Base-by-base conservation (phyloP, 768 basidiomycete species). In the Russula olivacea region DNA sequence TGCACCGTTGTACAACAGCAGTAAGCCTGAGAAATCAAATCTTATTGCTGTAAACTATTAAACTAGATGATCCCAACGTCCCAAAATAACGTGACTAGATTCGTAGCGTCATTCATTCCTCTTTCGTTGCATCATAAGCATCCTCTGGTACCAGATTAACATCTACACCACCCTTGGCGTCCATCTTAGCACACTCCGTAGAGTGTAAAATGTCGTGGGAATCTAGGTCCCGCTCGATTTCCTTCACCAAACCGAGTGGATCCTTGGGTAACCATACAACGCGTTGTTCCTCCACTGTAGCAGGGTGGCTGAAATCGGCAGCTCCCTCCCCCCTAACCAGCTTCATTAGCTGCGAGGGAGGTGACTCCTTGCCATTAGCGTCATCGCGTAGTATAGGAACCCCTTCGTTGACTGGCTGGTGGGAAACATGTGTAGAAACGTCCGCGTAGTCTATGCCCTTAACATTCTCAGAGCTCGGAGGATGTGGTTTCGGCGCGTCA, bases 181-280 rank as follows among this genome's bases (percentile, higher is more conserved):
- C 74, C 81, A 91, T 85, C 61, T 68, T 70, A 34, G 88, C 87
- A 55, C 80, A 78, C 61, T 74, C 71, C 40, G 72, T 72, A 28
- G 71, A 81, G 23, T 78, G 82, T 63, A 76, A 70, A 32, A 92
- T 80, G 2, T 83, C 86, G 5, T 71, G 73, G 32, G 76, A 78
- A 64, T 68, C 71, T 71, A 86, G 86, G 65, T 74, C 82, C 64
- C 75, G 71, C 66, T 81, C 83, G 76, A 91, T 90, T 61, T 79
- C 83, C 64, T 82, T 82, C 41, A 79, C 83, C 58, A 93, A 70
- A 10, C 86, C 85, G n/a, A 83, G 75, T 25, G 74, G 68, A 71
- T 98, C 96, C 43, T 76, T 74, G 23, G 96, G 91, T 58, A 98
- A 73, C 96, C 96, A 98, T 36, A 98, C 76, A 5, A 84, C 78